Evolutionary conservation across 2,329 filamentous ascomycete species (phyloP).

Genomic region (Alternaria consortialis): DNA sequence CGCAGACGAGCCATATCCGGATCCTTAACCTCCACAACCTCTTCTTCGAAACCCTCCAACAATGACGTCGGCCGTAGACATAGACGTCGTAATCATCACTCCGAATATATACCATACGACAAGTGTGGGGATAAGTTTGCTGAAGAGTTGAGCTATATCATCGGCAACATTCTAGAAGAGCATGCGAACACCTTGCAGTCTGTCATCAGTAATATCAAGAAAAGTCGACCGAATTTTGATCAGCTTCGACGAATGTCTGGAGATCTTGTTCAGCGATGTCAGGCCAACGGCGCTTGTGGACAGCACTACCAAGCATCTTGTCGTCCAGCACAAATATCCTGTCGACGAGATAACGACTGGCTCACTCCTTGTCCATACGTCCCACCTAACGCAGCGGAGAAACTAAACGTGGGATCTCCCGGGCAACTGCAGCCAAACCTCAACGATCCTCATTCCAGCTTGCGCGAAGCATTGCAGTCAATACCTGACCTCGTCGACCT

Average conservation of each 20-base stretch:
- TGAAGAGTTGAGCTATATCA: constrained; percentile 49
- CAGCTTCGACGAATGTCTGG: constrained; percentile 29
- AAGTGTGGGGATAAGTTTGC: constrained; percentile 39
- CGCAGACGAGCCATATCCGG: constrained; percentile 22
- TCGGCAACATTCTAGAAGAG: constrained; percentile 54
- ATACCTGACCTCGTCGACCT: constrained; percentile 48
- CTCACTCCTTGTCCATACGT: constrained; percentile 18
- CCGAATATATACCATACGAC: constrained; percentile 25
- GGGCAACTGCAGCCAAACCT: constrained; percentile 40
- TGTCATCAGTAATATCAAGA: constrained; percentile 52
- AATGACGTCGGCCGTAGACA: neutral
- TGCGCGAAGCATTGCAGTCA: constrained; percentile 39
- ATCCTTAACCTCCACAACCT: constrained; percentile 23
- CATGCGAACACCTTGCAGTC: constrained; percentile 50
- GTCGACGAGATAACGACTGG: constrained; percentile 16
- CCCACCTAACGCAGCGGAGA: constrained; percentile 35
- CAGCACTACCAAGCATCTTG: constrained; percentile 12
- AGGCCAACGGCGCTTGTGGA: constrained; percentile 9
- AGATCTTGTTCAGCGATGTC: constrained; percentile 28
- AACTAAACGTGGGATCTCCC: constrained; percentile 36
- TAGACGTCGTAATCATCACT: constrained; percentile 22
- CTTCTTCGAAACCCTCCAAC: constrained; percentile 11
- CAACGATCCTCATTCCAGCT: constrained; percentile 37
- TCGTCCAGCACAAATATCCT: neutral
- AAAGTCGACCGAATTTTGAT: constrained; percentile 28